Base-by-base conservation (phyloP, 371 early-diverging fungal genomes). In the Mucor mucedo region DNA sequence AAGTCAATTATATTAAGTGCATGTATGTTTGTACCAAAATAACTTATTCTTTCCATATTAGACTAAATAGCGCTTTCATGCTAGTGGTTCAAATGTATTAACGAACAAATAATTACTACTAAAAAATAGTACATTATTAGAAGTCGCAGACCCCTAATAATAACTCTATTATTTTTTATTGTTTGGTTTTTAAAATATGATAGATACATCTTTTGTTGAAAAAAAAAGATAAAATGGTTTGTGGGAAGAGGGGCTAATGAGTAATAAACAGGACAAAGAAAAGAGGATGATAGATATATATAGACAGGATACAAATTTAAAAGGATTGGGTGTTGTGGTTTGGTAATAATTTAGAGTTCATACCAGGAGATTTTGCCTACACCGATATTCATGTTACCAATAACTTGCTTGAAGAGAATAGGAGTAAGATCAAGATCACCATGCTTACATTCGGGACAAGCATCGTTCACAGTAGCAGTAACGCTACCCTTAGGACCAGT, bases 391-490 rank as follows among this genome's bases (percentile, higher is more conserved):
- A 69, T 62, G 29, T 60, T 47, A 29, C 73, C 73, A 38, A 66
- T 49, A 13, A 72, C 60, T 52, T 72, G 52, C n/a, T 79, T 50
- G 66, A 88, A 89, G 47, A 85, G 86, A 13, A 80, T 63, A 28
- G 87, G 86, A 54, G 84, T 83, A 11, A 88, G 75, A 72, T 89
- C 89, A 14, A 68, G 60, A 42, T 72, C 68, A 69, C 69, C 69
- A 0, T 42, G 21, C 0, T 39, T 32, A 53, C 73, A 72, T 1
- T 33, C 66, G n/a, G 73, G 69, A 54, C 73, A 72, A 32, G 66
- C 69, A 66, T 72, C 73, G 13, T 52, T 56, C 30, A 72, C 57
- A 10, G 38, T 68, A 11, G 72, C 72, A 33, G 49, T 58, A 33
- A 54, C 59, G 33, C 59, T 49, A 50, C 68, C 68, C 3, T 55